Base-by-base conservation (phyloP, 2,329 filamentous ascomycete species). In the Pochonia chlamydosporia region DNA sequence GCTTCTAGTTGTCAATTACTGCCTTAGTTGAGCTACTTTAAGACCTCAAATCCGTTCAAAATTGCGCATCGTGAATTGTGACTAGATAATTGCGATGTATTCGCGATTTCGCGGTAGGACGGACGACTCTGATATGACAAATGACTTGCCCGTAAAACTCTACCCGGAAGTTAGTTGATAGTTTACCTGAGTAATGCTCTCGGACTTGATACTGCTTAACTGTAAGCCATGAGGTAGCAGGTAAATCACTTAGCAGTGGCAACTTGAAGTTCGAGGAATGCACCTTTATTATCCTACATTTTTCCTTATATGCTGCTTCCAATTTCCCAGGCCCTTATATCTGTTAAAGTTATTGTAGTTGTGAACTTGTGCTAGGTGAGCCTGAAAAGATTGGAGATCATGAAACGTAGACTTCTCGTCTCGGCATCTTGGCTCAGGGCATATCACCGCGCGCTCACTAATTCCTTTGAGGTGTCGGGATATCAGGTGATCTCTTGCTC, bases 401-500 rank as follows among this genome's bases (percentile, higher is more conserved):
- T 28, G 6, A 23, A 37, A 36, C 5, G 18, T 39, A 36, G 3
- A 4, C 30, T 28, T 36, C 21, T 44, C 25, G 13, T 37, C 43
- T 10, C 25, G 11, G 31, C 43, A 44, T 20, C 30, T 20, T 21
- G 31, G 31, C 31, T 44, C 43, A 44, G 31, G 43, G 43, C 43
- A 44, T 5, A 16, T 33, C 20, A 44, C 43, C 13, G n/a, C 3
- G 9, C 3, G 4, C 11, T 44, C 43, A 44, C 16, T 23, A 37
- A 44, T 13, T 10, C 43, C 30, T 37, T 44, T 44, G 18, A 44
- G 43, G 31, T 44, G 43, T 39, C 24, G 2, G 3, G 43, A 35
- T 14, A 44, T 37, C 18, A 44, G 2, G 33, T 36, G 33, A 7
- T 36, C 16, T 7, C 33, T 36, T 36, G 30, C 26, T 28, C 16